Evolutionary conservation across 108 stramenopile species (phyloP), one percentile per base, ranked within the genome.

Genomic region (Fragilaria radians): DNA sequence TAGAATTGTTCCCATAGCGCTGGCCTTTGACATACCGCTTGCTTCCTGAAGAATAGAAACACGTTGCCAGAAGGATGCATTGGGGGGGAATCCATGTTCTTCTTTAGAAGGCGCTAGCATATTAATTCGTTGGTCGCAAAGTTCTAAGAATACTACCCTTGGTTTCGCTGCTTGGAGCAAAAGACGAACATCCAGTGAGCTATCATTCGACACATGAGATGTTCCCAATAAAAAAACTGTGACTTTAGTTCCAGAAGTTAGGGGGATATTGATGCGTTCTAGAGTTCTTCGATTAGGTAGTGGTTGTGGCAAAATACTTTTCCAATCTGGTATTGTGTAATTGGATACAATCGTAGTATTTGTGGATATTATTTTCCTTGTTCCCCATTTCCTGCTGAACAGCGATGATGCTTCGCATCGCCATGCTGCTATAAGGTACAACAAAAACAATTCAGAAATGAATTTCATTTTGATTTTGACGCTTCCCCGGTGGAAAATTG

Each of bases 121-220:
- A 27, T 76, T 63, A 31, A 87, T 71, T 49, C 91, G 76, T 61
- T 86, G 83, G 48, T 79, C 72, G 56, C 91, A 92, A 22, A 92
- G 66, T 59, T 92, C 91, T 34, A 92, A 62, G 62, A 92, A 88
- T 18, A 92, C 71, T 17, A 70, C 69, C 56, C 83, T 71, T 18
- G 91, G 91, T 32, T 78, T 30, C 34, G 86, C 68, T 14, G 73
- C 57, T 46, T 85, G 67, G 64, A 92, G 70, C 28, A 92, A 52
- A 45, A 79, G 25, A 14, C 64, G 58, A 2, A 82, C 85, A 59
- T 92, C 91, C 19, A 68, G 57, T 30, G 74, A 83, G 1, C 82
- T 84, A 57, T 86, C 78, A 27, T 72, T 79, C 22, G 85, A 87
- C 4, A 92, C 87, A 64, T 92, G 91, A 22, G 85, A 79, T 3